Evolutionary conservation across 2,329 filamentous ascomycete species (phyloP).

Genomic region (Fusarium concolor): DNA sequence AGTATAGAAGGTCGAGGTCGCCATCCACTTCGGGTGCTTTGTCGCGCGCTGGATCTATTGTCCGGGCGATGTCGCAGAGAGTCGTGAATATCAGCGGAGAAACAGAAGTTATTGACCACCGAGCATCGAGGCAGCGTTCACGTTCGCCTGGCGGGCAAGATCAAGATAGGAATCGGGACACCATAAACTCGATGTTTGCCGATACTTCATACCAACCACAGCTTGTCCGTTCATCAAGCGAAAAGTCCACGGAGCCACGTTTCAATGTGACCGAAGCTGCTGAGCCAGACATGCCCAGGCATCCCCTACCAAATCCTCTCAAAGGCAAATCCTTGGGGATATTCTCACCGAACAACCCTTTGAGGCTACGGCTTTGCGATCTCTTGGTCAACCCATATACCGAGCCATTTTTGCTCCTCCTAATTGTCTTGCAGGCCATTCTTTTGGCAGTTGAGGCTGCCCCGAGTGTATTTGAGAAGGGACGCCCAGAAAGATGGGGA

Average conservation of each 20-base stretch:
- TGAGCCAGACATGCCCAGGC: slow-evolving; percentile 28
- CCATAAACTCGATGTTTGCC: slow-evolving; percentile 51
- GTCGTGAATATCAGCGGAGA: slow-evolving; percentile 98
- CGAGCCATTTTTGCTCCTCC: slow-evolving; percentile 84
- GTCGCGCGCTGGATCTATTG: slow-evolving; percentile 77
- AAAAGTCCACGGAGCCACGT: slow-evolving; percentile 56
- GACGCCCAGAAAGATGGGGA: slow-evolving; percentile 74
- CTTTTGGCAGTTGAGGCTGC: slow-evolving; percentile 88
- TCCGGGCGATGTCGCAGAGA: slow-evolving; percentile 92
- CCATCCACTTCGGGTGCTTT: slow-evolving; percentile 73
- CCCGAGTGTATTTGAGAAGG: slow-evolving; percentile 74
- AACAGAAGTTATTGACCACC: slow-evolving; percentile 82
- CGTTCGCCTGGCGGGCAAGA: slow-evolving; percentile 63
- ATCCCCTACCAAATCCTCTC: slow-evolving; percentile 73
- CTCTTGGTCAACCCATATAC: slow-evolving; percentile 86
- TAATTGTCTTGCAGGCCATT: slow-evolving; percentile 90
- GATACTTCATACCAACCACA: slow-evolving; percentile 67
- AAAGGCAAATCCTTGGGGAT: slow-evolving; percentile 88
- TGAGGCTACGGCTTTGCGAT: slow-evolving; percentile 82
- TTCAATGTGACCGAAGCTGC: slow-evolving; percentile 33
- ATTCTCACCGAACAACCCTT: slow-evolving; percentile 80
- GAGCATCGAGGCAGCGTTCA: slow-evolving; percentile 70
- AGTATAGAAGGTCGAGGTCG: slow-evolving; percentile 68
- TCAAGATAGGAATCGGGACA: slow-evolving; percentile 45
- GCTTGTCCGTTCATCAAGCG: slow-evolving; percentile 55